Conservation (phyloP, 2,329 filamentous ascomycete genomes). For the Xylaria sp. region DNA sequence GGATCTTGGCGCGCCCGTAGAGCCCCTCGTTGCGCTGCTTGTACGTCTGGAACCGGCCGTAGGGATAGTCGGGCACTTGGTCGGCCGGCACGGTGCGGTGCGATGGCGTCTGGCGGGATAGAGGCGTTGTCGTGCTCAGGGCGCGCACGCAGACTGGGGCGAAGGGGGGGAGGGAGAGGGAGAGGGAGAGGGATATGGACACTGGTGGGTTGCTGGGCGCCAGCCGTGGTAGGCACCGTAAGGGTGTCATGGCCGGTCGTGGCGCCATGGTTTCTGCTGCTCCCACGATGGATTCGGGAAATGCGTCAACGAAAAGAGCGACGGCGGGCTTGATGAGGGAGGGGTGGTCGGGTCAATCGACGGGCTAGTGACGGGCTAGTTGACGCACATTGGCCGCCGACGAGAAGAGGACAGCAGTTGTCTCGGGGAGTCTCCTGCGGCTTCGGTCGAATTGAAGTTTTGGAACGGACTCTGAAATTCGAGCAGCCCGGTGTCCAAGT, state of each 20-base stretch:
- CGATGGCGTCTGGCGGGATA: constrained; percentile 38
- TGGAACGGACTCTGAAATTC: not conserved
- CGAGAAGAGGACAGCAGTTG: no score
- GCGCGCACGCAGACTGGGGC: constrained; percentile 27
- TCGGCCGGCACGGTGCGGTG: constrained; percentile 48
- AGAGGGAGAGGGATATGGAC: no score
- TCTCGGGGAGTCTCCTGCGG: no score
- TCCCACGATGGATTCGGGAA: not conserved
- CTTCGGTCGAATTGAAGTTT: not conserved
- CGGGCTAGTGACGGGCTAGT: no score
- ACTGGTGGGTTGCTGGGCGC: not conserved
- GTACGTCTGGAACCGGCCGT: constrained; percentile 72
- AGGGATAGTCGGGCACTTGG: constrained; percentile 69
- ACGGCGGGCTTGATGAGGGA: no score
- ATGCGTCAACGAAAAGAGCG: not conserved
- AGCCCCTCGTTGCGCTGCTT: constrained; percentile 81
- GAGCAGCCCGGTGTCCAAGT: not conserved
- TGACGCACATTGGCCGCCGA: no score
- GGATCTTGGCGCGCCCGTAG: constrained; percentile 72
- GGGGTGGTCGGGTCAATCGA: no score
- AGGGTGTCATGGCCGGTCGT: constrained; percentile 9
- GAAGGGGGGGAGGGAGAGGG: not conserved
- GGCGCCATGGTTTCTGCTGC: not conserved
- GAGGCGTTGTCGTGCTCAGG: constrained; percentile 34
- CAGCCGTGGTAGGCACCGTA: constrained; percentile 12